phyloP scores from a whole-genome alignment of 2,329 filamentous ascomycete genomes.

The Paramyrothecium roridum region DNA sequence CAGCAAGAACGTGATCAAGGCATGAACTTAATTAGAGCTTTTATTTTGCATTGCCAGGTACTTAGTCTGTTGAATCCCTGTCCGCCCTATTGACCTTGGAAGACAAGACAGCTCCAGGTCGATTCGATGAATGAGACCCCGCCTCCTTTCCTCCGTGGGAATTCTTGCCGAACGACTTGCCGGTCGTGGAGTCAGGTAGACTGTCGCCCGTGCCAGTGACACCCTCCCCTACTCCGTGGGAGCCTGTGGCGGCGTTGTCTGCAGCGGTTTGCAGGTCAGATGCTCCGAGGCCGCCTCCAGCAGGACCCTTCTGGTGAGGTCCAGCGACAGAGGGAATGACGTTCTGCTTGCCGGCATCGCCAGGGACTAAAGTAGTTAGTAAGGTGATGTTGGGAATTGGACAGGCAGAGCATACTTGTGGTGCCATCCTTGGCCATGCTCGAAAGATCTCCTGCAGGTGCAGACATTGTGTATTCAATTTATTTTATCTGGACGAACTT shows the following conservation, averaged over 20 bases:
- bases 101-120: background rate
- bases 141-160: background rate
- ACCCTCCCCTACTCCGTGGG: background rate
- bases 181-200: background rate
- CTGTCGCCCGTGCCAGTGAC: background rate
- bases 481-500: too few species aligned
- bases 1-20: too few species aligned
- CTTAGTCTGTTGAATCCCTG: background rate
- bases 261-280: background rate
- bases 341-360: conserved; percentile 3
- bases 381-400: background rate
- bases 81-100: background rate
- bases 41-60: too few species aligned
- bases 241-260: background rate
- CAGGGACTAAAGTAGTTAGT: background rate
- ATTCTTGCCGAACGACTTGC: background rate
- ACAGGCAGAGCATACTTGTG: background rate
- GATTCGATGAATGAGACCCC: background rate
- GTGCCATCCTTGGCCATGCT: conserved; percentile 4
- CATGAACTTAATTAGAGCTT: too few species aligned
- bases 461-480: background rate
- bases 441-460: background rate
- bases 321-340: conserved; percentile 1
- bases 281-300: background rate
- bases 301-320: conserved; percentile 1